A percentile compares a stretch with the other conserved stretches of the same genome.
Conservation (phyloP, 2,329 filamentous ascomycete genomes). For the Scedosporium minutisporum region DNA sequence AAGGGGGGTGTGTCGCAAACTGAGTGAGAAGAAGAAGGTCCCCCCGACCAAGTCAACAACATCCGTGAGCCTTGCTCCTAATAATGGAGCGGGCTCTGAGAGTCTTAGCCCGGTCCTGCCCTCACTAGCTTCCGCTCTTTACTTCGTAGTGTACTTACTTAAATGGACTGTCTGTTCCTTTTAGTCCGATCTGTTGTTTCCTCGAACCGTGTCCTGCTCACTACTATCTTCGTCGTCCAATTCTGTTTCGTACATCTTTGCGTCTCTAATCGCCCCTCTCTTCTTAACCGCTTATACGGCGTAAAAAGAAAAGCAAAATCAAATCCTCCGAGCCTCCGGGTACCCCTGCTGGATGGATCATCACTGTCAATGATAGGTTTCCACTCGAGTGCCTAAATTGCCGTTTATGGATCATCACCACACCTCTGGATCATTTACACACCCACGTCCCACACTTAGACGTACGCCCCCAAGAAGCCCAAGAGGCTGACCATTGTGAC, state of each 20-base stretch:
- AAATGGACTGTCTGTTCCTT: not conserved
- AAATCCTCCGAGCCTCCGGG: too few species aligned
- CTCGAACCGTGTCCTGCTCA: not conserved
- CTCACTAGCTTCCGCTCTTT: not conserved
- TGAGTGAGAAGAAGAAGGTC: not conserved
- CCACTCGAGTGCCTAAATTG: slow-evolving; percentile 4
- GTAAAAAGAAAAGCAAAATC: too few species aligned
- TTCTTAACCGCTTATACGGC: too few species aligned
- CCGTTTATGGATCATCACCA: slow-evolving; percentile 3
- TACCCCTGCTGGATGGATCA: not conserved
- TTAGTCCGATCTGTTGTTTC: not conserved
- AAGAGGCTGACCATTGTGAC: not conserved
- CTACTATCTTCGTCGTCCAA: not conserved
- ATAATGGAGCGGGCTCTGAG: not conserved
- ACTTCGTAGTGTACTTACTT: not conserved
- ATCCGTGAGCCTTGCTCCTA: slow-evolving; percentile 1
- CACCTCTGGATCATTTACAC: slow-evolving; percentile 1
- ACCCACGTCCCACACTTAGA: slow-evolving; percentile 4
- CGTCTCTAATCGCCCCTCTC: not conserved
- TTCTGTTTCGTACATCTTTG: not conserved
- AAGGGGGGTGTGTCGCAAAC: slow-evolving; percentile 1
- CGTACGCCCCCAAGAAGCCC: slow-evolving; percentile 2
- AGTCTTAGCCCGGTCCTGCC: not conserved
- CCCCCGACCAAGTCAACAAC: not conserved
- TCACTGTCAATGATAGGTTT: slow-evolving; percentile 5